Evolutionary conservation across 306 rosid species (phyloP).

Genomic region (Vigna angularis): DNA sequence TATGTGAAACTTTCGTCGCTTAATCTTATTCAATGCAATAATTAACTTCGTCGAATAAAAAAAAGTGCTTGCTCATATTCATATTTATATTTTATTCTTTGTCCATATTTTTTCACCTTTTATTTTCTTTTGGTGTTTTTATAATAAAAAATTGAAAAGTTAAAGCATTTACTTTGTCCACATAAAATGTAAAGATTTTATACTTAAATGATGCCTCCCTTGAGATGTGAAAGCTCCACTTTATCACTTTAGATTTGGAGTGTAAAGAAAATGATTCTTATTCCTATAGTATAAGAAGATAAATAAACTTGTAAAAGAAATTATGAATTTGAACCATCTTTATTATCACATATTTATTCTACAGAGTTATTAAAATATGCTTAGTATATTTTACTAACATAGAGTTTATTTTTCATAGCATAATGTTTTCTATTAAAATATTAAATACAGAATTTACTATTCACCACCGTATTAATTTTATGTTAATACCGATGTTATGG

Average conservation of each 20-base stretch:
- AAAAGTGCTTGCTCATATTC: no score
- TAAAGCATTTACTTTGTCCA: not conserved
- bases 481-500: not conserved
- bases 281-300: not conserved
- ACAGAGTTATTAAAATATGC: not conserved
- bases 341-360: not conserved
- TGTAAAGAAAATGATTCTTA: conserved; percentile 6
- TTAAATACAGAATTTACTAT: not conserved
- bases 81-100: no score
- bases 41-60: not conserved
- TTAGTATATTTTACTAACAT: no score
- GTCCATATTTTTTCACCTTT: no score
- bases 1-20: not conserved
- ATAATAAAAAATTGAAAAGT: not conserved
- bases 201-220: conserved; percentile 8
- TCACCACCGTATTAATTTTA: not conserved
- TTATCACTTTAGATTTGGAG: conserved; percentile 3
- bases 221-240: conserved; percentile 5
- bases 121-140: no score
- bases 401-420: not conserved
- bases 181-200: not conserved
- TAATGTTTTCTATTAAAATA: not conserved
- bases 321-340: not conserved
- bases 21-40: not conserved
- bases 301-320: not conserved